phyloP scores from a whole-genome alignment of 225 moss, liverwort and hornwort genomes.

The Antitrichia curtipendula region DNA sequence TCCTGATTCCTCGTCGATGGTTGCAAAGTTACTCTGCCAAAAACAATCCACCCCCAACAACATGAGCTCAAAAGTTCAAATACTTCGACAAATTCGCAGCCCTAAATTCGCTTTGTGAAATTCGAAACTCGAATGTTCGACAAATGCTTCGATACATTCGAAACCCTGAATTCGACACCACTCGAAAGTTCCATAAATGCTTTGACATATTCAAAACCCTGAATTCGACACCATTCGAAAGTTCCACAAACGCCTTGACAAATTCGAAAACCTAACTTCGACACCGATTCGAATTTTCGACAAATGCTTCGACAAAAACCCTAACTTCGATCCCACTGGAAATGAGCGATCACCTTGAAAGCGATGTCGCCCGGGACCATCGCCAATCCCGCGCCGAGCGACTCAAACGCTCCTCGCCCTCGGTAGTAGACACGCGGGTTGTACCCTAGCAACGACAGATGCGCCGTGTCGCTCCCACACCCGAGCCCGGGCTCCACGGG shows the following conservation, averaged over 20 bases:
- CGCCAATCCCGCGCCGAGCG: conserved; percentile 81
- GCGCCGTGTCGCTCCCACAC: conserved; percentile 95
- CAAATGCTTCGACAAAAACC: no score
- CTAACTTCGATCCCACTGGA: background rate
- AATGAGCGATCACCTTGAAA: conserved; percentile 58
- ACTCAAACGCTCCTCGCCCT: conserved; percentile 95
- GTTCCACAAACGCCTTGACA: background rate
- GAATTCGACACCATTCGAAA: background rate
- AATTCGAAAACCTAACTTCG: background rate
- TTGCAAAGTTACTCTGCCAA: conserved; percentile 86
- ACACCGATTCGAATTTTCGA: background rate
- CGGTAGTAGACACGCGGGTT: conserved; percentile 60
- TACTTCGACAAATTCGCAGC: background rate
- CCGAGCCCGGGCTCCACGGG: conserved; percentile 95
- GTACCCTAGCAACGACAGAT: conserved; percentile 81
- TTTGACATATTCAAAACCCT: background rate
- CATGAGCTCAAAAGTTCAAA: background rate
- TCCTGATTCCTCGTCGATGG: conserved; percentile 23
- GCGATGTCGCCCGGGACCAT: conserved; percentile 99
- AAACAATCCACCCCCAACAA: background rate
- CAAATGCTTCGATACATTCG: background rate
- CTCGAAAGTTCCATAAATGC: no score
- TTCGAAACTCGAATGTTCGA: background rate
- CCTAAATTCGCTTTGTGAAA: no score
- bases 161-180: background rate